These are phyloP conservation scores for Dactylellina parvicollis DNA, from an alignment of 2,329 filamentous ascomycete species.

Conservation along the genomic window DNA sequence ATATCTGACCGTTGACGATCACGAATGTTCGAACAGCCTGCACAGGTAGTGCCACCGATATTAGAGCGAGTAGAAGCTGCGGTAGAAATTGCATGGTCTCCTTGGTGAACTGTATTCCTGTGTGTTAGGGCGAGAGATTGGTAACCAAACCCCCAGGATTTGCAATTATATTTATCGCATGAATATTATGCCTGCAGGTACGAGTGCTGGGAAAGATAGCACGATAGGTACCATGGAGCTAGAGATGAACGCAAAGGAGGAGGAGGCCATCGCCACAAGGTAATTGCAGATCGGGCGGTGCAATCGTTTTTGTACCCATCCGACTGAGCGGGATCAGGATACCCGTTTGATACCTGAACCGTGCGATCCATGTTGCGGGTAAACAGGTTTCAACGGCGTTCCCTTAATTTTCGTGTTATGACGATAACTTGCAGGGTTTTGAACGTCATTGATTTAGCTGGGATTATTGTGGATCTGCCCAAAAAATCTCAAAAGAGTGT, in stretches of 20 bases:
- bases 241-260: neutral
- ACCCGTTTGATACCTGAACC: slow-evolving; percentile 26
- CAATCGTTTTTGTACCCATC: slow-evolving; percentile 11
- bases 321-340: neutral
- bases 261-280: slow-evolving; percentile 6
- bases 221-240: no score
- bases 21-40: slow-evolving; percentile 65
- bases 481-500: neutral
- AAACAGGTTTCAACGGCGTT: slow-evolving; percentile 45
- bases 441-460: slow-evolving; percentile 7
- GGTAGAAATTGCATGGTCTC: neutral
- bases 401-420: slow-evolving; percentile 35
- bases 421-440: neutral
- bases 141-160: no score
- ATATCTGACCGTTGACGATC: slow-evolving; percentile 73
- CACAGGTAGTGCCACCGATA: slow-evolving; percentile 58
- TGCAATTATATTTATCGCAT: no score
- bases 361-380: slow-evolving; percentile 46
- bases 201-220: no score
- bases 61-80: neutral
- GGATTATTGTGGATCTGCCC: neutral
- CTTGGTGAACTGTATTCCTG: no score
- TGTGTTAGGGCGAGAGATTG: no score
- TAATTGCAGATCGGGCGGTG: slow-evolving; percentile 5
- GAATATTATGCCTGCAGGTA: no score